These are phyloP conservation scores for Epichloe sylvatica DNA, from an alignment of 2,329 filamentous ascomycete species.

Conservation along the genomic window DNA sequence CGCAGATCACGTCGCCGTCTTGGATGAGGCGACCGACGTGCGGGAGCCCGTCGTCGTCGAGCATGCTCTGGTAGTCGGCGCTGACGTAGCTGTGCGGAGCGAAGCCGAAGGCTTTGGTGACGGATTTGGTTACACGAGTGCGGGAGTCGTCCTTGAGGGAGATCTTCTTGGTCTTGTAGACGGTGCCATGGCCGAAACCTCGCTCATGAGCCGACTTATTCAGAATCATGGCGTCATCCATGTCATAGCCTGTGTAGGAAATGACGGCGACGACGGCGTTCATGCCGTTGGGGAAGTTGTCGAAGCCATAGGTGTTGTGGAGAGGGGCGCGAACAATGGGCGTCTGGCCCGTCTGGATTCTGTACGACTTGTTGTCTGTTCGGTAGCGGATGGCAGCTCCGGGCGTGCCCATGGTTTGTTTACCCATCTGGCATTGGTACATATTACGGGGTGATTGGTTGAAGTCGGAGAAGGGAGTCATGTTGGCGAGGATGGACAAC, in stretches of 20 bases:
- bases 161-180: conserved; percentile 95
- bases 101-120: conserved; percentile 82
- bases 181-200: conserved; percentile 87
- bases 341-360: conserved; percentile 88
- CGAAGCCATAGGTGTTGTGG: conserved; percentile 90
- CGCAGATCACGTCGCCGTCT: conserved; percentile 74
- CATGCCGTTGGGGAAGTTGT: conserved; percentile 94
- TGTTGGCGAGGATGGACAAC: conserved; percentile 91
- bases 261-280: conserved; percentile 96
- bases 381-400: conserved; percentile 72
- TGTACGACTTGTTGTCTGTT: conserved; percentile 95
- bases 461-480: conserved; percentile 97
- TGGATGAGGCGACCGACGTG: conserved; percentile 63
- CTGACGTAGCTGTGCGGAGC: conserved; percentile 63
- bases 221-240: conserved; percentile 99
- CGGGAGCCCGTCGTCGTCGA: conserved; percentile 82
- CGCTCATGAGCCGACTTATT: conserved; percentile 95
- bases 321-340: conserved; percentile 83
- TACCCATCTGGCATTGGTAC: conserved; percentile 99
- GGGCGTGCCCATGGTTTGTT: conserved; percentile 97
- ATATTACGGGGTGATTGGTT: conserved; percentile 98
- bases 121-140: conserved; percentile 49
- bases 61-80: conserved; percentile 52
- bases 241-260: conserved; percentile 97
- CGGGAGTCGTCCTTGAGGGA: conserved; percentile 68